A percentile compares a stretch with the other conserved stretches of the same genome.
These are phyloP conservation scores for Linderniella brevidens DNA, from an alignment of 257 asterid species.

Conservation along the genomic window DNA sequence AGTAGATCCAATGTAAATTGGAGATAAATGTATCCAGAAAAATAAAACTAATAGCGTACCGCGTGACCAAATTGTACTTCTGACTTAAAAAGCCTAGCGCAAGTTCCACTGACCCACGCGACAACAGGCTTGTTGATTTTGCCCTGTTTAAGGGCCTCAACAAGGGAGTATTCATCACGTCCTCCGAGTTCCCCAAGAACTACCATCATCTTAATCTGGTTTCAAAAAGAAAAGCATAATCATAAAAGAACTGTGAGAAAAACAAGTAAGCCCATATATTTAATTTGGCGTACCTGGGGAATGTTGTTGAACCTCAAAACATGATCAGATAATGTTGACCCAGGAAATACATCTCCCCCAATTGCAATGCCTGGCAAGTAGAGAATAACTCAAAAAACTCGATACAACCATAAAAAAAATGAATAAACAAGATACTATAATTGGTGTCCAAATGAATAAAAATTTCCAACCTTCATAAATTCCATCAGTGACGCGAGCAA, in stretches of 20 bases:
- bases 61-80: constrained; percentile 99
- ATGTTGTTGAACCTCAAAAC: constrained; percentile 95
- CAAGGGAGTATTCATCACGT: constrained; percentile 80
- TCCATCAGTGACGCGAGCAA: constrained; percentile 98
- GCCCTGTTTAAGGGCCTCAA: constrained; percentile 37
- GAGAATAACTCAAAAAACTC: not conserved
- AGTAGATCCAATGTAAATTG: too few relatives aligned
- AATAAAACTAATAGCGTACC: constrained; percentile 28
- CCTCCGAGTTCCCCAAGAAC: constrained; percentile 99
- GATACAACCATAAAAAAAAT: too few relatives aligned
- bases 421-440: too few relatives aligned
- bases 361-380: constrained; percentile 74
- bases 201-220: constrained; percentile 79
- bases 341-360: constrained; percentile 99
- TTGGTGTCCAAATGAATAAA: not conserved
- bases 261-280: not conserved
- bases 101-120: constrained; percentile 99
- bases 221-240: not conserved
- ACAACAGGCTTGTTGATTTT: constrained; percentile 86
- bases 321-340: constrained; percentile 96
- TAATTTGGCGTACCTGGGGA: constrained; percentile 48
- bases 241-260: too few relatives aligned
- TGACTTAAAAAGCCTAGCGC: constrained; percentile 32
- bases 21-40: not conserved
- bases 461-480: constrained; percentile 69